Evolutionary conservation across 768 basidiomycete species (phyloP).

Genomic region (Xerocomellus amylosporus): DNA sequence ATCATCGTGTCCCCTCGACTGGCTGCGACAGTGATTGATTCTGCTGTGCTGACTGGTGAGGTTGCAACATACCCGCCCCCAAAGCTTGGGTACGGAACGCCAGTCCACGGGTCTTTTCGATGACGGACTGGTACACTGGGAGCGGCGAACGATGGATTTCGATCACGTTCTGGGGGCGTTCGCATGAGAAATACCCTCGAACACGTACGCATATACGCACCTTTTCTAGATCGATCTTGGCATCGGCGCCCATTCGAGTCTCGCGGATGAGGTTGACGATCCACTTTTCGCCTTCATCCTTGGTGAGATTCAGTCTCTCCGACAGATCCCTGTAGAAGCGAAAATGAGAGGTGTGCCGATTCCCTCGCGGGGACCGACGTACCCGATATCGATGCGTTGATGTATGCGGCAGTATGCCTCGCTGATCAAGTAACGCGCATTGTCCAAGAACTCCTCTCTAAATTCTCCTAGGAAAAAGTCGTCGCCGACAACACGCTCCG

Average conservation of each 20-base stretch:
- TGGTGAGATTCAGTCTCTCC: conserved; percentile 87
- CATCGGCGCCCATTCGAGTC: conserved; percentile 93
- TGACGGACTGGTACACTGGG: conserved; percentile 90
- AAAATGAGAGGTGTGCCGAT: not conserved
- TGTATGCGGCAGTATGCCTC: conserved; percentile 99
- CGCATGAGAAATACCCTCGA: conserved; percentile 1
- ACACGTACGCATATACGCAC: conserved; percentile 35
- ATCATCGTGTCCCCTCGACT: conserved; percentile 29
- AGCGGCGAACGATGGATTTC: conserved; percentile 88
- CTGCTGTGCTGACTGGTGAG: conserved; percentile 31
- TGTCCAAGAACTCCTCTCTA: conserved; percentile 93
- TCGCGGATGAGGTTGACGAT: conserved; percentile 99
- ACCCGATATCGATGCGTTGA: conserved; percentile 87
- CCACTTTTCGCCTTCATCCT: conserved; percentile 98
- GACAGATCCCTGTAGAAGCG: conserved; percentile 70
- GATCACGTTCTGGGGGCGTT: conserved; percentile 75
- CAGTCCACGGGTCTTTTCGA: conserved; percentile 92
- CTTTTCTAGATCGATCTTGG: conserved; percentile 97
- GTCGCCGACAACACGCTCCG: conserved; percentile 79
- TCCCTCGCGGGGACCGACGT: conserved; percentile 21
- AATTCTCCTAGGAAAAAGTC: conserved; percentile 95
- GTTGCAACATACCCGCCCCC: conserved; percentile 66
- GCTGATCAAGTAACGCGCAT: conserved; percentile 92
- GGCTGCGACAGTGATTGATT: conserved; percentile 31
- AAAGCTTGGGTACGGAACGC: conserved; percentile 89